phyloP scores from a whole-genome alignment of 2,329 filamentous ascomycete species.

The Zymoseptoria ardabiliae region DNA sequence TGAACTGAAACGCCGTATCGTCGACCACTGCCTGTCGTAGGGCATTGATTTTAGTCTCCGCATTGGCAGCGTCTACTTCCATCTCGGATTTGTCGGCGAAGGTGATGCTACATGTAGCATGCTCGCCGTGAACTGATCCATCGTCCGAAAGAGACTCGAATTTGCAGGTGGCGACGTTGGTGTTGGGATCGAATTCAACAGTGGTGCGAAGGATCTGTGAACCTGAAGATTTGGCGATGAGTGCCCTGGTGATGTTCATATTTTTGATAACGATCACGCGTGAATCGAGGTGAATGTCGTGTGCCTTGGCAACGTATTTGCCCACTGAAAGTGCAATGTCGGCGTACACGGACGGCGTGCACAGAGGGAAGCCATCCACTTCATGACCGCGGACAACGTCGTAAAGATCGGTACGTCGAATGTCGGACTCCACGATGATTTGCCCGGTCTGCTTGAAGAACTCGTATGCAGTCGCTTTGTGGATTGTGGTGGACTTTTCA shows the following conservation, averaged over 20 bases:
- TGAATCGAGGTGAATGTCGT: constrained; percentile 1
- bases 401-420: constrained; percentile 35
- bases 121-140: constrained; percentile 3
- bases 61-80: too few species aligned
- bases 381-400: constrained; percentile 40
- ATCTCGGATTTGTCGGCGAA: constrained; percentile 1
- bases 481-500: constrained; percentile 23
- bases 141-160: constrained; percentile 4
- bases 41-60: too few species aligned
- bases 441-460: constrained; percentile 21
- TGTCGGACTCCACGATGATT: constrained; percentile 34
- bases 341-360: constrained; percentile 33
- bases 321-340: constrained; percentile 31
- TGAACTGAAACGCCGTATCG: not conserved
- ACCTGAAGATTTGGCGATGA: too few species aligned
- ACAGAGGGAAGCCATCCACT: constrained; percentile 33
- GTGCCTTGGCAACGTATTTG: constrained; percentile 14
- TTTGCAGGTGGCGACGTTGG: constrained; percentile 1
- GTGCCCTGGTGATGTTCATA: too few species aligned
- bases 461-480: constrained; percentile 33
- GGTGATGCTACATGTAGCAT: constrained; percentile 5
- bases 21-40: not conserved
- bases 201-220: constrained; percentile 1
- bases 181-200: constrained; percentile 3
- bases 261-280: too few species aligned